These are phyloP conservation scores for Komagataea norvegica DNA, from an alignment of 1,139 yeast genomes.

Conservation along the genomic window DNA sequence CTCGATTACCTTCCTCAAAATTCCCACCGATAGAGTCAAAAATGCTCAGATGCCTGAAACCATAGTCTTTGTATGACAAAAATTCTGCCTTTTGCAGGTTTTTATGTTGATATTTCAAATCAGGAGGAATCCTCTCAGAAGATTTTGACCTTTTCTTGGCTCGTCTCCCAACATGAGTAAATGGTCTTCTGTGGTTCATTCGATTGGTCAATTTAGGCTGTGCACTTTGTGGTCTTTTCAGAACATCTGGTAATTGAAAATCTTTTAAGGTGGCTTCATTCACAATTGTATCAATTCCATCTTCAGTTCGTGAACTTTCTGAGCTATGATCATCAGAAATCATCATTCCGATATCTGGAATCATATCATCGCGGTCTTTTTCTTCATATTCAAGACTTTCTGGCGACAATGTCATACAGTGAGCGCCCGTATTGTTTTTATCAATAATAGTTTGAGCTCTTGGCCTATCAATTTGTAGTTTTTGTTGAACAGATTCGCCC, in stretches of 20 bases:
- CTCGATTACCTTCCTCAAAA: conserved; percentile 5
- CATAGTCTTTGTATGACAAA: conserved; percentile 6
- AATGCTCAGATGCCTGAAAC: conserved; percentile 2
- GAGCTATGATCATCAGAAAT: conserved; percentile 2
- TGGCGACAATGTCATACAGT: too few relatives aligned
- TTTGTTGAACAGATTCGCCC: too few relatives aligned
- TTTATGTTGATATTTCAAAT: neutral
- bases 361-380: too few relatives aligned
- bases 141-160: too few relatives aligned
- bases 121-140: too few relatives aligned
- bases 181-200: neutral
- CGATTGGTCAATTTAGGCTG: neutral
- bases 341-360: neutral
- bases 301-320: conserved; percentile 11
- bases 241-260: conserved; percentile 2
- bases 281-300: conserved; percentile 9
- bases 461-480: too few relatives aligned
- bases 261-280: conserved; percentile 4
- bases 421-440: too few relatives aligned
- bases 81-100: conserved; percentile 6
- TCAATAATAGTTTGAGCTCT: too few relatives aligned
- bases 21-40: conserved; percentile 8
- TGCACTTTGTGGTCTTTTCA: neutral
- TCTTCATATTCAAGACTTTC: too few relatives aligned
- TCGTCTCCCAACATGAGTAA: neutral